Evolutionary conservation across 257 asterid genomes (phyloP), one percentile per base, ranked within the genome.

Genomic region (Solanum clarkiae): DNA sequence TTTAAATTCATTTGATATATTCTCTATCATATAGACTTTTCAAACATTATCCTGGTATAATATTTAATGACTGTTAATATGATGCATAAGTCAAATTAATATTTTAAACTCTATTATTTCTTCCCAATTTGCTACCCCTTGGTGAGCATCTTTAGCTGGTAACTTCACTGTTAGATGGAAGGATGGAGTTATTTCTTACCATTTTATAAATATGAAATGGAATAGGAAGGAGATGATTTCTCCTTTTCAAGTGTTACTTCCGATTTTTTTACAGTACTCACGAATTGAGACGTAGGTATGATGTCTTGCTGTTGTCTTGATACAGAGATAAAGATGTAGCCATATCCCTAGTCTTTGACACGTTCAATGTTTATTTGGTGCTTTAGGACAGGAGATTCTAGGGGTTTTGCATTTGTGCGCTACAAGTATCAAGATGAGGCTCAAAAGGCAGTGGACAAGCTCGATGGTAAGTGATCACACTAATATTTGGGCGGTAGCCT

Each of bases 371-470:
- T 49, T 51, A 26, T 26, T 79, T 79, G 22, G 65, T 79, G 82
- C 65, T 79, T 53, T 29, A 97, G 99, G 94, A 97, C 98, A 84
- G 99, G 99, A n/a, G 98, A 97, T 90, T 97, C 98, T 4, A 90
- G 97, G 90, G 99, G 98, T 22, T 97, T 95, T 90, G 99, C 98
- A 4, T 97, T 97, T 88, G 98, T 97, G 83, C 89, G 99, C 47
- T 97, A 97, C 81, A 97, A 95, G 89, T 95, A 97, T 87, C 97
- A 94, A 88, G 99, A 97, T 65, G 99, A 97, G 90, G 99, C 99
- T 44, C 88, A 85, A 47, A 95, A 95, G 91, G 99, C 98, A 1
- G 99, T 97, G 44, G 98, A 97, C 0, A 97, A 91, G 92, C 98
- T 95, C 12, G 98, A 97, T 89, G 99, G 99, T 97, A 69, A 83